Evolutionary conservation across 768 basidiomycete species (phyloP).

Genomic region (Mycena vitilis): DNA sequence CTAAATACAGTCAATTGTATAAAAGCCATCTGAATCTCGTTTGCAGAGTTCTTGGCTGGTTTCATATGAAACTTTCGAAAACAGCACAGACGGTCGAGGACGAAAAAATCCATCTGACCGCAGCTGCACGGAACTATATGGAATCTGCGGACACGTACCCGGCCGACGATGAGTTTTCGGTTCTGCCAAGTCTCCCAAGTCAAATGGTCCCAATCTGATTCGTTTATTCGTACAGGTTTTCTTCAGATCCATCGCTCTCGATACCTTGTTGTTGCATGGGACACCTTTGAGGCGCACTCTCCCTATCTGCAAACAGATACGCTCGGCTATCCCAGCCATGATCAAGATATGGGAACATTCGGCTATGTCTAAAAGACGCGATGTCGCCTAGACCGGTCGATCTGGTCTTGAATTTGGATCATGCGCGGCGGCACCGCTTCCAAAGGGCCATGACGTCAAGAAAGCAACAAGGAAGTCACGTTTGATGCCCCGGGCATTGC

Average conservation of each 20-base stretch:
- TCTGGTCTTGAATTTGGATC: too few relatives aligned
- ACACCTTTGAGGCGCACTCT: slow-evolving; percentile 43
- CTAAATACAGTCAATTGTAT: neutral
- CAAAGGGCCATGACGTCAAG: too few relatives aligned
- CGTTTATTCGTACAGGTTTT: neutral
- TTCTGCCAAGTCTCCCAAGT: neutral
- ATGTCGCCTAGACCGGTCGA: too few relatives aligned
- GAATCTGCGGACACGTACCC: slow-evolving; percentile 7
- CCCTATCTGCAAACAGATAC: slow-evolving; percentile 38
- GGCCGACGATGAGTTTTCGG: slow-evolving; percentile 20
- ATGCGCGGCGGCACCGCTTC: too few relatives aligned
- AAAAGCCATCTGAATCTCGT: neutral
- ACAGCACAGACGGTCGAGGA: slow-evolving; percentile 13
- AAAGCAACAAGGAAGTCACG: too few relatives aligned
- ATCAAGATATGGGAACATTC: slow-evolving; percentile 40
- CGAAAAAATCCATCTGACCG: slow-evolving; percentile 19
- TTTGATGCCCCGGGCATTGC: too few relatives aligned
- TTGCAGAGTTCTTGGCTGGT: slow-evolving; percentile 25
- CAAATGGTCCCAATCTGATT: neutral
- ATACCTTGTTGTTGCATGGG: slow-evolving; percentile 22
- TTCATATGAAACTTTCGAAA: slow-evolving; percentile 21
- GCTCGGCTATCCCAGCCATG: slow-evolving; percentile 38
- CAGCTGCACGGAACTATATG: slow-evolving; percentile 30
- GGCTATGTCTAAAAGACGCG: slow-evolving; percentile 24
- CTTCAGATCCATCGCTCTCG: slow-evolving; percentile 25